Base-by-base conservation (phyloP, 2,329 filamentous ascomycete species). In the Botrytis fragariae region DNA sequence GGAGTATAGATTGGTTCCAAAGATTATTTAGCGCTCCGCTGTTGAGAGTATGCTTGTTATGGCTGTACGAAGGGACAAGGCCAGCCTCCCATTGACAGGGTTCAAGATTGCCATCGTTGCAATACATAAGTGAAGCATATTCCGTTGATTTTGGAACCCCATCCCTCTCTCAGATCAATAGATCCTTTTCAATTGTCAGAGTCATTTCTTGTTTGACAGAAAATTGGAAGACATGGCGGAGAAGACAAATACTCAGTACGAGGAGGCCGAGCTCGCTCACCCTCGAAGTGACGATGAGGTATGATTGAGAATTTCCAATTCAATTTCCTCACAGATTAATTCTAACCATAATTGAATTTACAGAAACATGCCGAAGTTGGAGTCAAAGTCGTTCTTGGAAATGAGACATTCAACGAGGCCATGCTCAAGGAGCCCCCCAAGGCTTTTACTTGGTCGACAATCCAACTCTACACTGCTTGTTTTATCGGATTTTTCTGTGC, bases 321-420 rank as follows among this genome's bases (percentile, higher is more conserved):
- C 16, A 29, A 10, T 16, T 10, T 32, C n/a, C 35, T 32, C 35
- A 44, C 4, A 54, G 25, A 35, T 59, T 60, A 71, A 62, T 71
- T 63, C 48, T 72, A 37, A 74, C n/a, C 22, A 39, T 37, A 10
- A 32, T 29, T 29, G 16, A 29, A 29, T 12, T 25, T 35, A 64
- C 48, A 80, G 78, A 80, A 80, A 77, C 78, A 79, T 74, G 76
- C 73, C 20, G 77, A 80, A 69, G 79, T 80, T 60, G 78, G 79
- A 71, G 76, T 79, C 76, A 86, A 84, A 76, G 82, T 86, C 73
- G 82, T 88, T 77, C 82, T 78, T 37, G 87, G 87, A 74, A 85
- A 84, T 76, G 86, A 87, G 76, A 86, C 86, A 68, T 88, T 85
- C 80, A 84, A 86, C 76, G 85, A 89, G 80, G 87, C 88, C 35